A percentile compares a stretch with the other conserved stretches of the same genome.
phyloP scores from a whole-genome alignment of 1,284 basidiomycete species.

The Rhodotorula sp. region DNA sequence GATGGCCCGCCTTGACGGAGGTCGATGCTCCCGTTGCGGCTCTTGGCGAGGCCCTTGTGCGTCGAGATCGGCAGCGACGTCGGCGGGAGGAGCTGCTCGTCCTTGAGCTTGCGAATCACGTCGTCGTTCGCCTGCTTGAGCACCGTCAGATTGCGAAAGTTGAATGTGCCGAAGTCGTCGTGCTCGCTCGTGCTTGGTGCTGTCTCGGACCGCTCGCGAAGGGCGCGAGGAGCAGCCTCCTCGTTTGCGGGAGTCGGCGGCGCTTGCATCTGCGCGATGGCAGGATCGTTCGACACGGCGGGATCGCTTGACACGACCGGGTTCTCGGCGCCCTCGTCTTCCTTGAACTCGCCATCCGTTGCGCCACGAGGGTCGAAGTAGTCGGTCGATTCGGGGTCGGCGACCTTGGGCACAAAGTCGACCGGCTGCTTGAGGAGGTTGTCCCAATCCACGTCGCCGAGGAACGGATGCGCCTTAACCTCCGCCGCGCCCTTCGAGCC shows the following conservation, averaged over 20 bases:
- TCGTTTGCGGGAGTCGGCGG: conserved; percentile 53
- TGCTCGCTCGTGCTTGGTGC: conserved; percentile 20
- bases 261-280: conserved; percentile 55
- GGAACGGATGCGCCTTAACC: conserved; percentile 90
- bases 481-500: conserved; percentile 88
- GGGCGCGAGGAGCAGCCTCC: conserved; percentile 2
- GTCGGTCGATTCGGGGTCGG: conserved; percentile 96
- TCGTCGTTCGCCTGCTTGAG: conserved; percentile 99
- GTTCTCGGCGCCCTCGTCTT: conserved; percentile 68
- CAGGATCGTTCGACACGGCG: conserved; percentile 48
- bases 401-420: conserved; percentile 92
- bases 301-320: conserved; percentile 52
- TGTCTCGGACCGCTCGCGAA: conserved; percentile 36
- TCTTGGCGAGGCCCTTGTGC: conserved; percentile 14
- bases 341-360: conserved; percentile 64
- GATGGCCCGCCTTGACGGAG: conserved; percentile 5
- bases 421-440: conserved; percentile 84
- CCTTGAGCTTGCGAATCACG: conserved; percentile 83
- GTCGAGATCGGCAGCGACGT: conserved; percentile 1
- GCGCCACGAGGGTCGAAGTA: conserved; percentile 98
- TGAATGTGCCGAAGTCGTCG: conserved; percentile 94
- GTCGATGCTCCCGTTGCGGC: conserved; percentile 30
- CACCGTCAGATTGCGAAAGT: conserved; percentile 95
- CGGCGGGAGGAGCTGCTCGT: conserved; percentile 51
- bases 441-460: conserved; percentile 89